Base-by-base conservation (phyloP, 2,329 filamentous ascomycete species). In the Pseudopithomyces chartarum region DNA sequence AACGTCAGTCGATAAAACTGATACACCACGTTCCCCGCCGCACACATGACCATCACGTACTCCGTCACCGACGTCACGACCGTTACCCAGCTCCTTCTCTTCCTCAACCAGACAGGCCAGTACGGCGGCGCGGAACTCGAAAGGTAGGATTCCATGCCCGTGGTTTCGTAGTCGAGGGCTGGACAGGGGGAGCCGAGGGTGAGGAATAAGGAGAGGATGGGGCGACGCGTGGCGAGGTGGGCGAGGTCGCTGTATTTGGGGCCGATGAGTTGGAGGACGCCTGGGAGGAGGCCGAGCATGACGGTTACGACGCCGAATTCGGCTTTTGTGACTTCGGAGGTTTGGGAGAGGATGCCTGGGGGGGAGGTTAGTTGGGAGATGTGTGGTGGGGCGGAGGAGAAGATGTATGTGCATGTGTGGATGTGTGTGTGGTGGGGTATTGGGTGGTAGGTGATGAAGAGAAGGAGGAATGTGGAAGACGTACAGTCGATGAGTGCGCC, bases 251-350 rank as follows among this genome's bases (percentile, higher is more conserved):
- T 26, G 32, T 39, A 26, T 23, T 50, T 38, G 6, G 47, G 47
- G 17, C 47, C 47, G 47, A 50, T 22, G 6, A 50, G 34, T 50
- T 50, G 47, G 20, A 50, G 22, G 10, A 36, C 33, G 6, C 26
- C 34, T 5, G 47, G 47, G 12, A 50, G 33, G 13, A 50, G 47
- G 22, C 47, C 47, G 13, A 50, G 34, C 20, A 50, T 50, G 47
- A 50, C 34, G 12, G 47, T 17, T 7, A 50, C 47, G 47, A 50
- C 40, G 40, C 40, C 40, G 40, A 44, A 44, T 44, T 48, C 40
- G 15, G 40, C 22, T 22, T 50, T 50, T 23, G 40, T 44, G 40
- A 44, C 40, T 29, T 44, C 40, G 40, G 22, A 19, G 7, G 20
- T 44, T 22, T 44, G 22, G 19, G 11, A 11, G 40, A 44, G 40